These are phyloP conservation scores for Plasmodium coatneyi DNA, from an alignment of 169 alveolate species.

Conservation along the genomic window DNA sequence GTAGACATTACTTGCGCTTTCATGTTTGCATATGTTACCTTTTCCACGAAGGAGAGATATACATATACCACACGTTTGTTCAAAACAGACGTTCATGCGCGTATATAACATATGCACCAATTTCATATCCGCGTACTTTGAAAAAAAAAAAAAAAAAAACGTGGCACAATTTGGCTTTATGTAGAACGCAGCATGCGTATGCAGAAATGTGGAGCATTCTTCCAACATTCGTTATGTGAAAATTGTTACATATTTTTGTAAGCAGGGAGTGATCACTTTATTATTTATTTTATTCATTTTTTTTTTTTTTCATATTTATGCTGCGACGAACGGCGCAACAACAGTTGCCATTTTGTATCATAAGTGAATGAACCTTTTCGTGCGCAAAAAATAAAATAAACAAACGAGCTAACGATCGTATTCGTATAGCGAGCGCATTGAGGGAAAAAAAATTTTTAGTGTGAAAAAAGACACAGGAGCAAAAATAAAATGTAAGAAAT, in stretches of 20 bases:
- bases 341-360: background rate
- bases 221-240: background rate
- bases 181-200: slow-evolving; percentile 12
- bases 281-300: background rate
- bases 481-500: background rate
- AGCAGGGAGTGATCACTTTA: background rate
- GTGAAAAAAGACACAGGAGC: background rate
- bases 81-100: background rate
- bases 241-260: background rate
- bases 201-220: background rate
- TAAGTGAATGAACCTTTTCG: background rate
- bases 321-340: background rate
- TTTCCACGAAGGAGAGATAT: background rate
- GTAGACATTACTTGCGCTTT: background rate
- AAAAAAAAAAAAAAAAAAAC: background rate
- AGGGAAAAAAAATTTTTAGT: background rate
- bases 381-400: background rate
- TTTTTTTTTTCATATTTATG: background rate
- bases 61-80: background rate
- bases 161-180: slow-evolving; percentile 13
- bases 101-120: background rate
- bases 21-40: background rate
- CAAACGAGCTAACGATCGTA: background rate
- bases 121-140: background rate
- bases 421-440: background rate